These are phyloP conservation scores for Hordeum pubiflorum DNA, from an alignment of 202 grass and related monocot species.

Conservation along the genomic window DNA sequence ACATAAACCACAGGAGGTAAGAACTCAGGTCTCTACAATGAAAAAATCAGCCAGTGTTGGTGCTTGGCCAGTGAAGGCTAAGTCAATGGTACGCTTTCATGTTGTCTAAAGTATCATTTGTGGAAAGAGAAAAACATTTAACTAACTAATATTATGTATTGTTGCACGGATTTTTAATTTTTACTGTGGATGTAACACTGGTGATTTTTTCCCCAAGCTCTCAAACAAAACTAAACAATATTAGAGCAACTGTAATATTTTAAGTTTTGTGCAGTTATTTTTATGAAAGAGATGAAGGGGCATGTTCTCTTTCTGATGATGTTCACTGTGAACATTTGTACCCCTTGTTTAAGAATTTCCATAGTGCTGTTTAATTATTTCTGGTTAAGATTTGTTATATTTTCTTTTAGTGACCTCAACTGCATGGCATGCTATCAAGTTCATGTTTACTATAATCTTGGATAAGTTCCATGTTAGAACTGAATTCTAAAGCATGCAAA, in stretches of 20 bases:
- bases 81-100: constrained; percentile 45
- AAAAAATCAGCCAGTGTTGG: constrained; percentile 86
- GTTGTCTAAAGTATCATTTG: background rate
- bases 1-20: constrained; percentile 61
- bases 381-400: background rate
- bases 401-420: background rate
- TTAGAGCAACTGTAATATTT: background rate
- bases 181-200: background rate
- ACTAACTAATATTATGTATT: constrained; percentile 4
- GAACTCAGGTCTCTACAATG: constrained; percentile 58
- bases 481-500: background rate
- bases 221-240: background rate
- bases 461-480: background rate
- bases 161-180: background rate
- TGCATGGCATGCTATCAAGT: background rate
- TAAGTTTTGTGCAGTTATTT: background rate
- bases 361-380: background rate
- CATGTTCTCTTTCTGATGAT: background rate
- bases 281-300: background rate
- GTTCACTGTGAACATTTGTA: background rate
- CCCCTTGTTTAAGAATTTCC: background rate
- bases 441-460: background rate
- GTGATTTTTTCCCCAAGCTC: background rate
- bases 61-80: constrained; percentile 54
- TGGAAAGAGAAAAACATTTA: background rate